These are phyloP conservation scores for Nakaseomyces kungkrabaensis DNA, from an alignment of 1,139 yeast species.

Conservation along the genomic window DNA sequence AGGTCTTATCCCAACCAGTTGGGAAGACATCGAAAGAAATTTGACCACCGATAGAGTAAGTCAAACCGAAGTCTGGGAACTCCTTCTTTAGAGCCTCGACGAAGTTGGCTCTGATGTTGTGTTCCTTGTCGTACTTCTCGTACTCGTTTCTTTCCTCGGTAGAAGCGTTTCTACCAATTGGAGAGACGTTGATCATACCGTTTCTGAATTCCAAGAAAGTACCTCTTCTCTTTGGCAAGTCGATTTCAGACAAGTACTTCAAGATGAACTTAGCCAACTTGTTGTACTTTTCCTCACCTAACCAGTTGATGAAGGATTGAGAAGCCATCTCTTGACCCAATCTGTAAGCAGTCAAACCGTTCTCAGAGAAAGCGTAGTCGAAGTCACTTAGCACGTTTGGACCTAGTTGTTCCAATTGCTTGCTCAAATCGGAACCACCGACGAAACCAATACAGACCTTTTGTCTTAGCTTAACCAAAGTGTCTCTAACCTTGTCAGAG, in stretches of 20 bases:
- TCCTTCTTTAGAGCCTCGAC: constrained; percentile 74
- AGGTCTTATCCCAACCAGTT: constrained; percentile 99
- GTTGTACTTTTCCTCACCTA: constrained; percentile 93
- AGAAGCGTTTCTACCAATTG: constrained; percentile 96
- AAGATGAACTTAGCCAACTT: constrained; percentile 75
- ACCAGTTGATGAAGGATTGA: constrained; percentile 88
- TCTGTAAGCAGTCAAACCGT: constrained; percentile 96
- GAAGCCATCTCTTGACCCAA: constrained; percentile 78
- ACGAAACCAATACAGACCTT: constrained; percentile 94
- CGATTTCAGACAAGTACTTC: constrained; percentile 73
- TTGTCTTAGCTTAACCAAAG: constrained; percentile 67
- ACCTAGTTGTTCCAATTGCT: constrained; percentile 95
- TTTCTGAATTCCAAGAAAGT: constrained; percentile 97
- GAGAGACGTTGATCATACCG: constrained; percentile 97
- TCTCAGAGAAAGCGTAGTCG: constrained; percentile 94
- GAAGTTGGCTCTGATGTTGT: constrained; percentile 71
- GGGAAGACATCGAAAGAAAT: constrained; percentile 99
- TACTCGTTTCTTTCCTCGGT: constrained; percentile 87
- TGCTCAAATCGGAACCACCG: constrained; percentile 92
- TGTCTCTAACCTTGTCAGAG: constrained; percentile 69
- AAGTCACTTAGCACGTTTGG: constrained; percentile 63
- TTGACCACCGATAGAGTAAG: constrained; percentile 98
- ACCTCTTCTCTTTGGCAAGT: constrained; percentile 92
- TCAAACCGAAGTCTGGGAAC: constrained; percentile 74
- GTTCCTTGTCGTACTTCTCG: constrained; percentile 70